Base-by-base conservation (phyloP, 2,329 filamentous ascomycete species). In the Corniculantispora saksenae region DNA sequence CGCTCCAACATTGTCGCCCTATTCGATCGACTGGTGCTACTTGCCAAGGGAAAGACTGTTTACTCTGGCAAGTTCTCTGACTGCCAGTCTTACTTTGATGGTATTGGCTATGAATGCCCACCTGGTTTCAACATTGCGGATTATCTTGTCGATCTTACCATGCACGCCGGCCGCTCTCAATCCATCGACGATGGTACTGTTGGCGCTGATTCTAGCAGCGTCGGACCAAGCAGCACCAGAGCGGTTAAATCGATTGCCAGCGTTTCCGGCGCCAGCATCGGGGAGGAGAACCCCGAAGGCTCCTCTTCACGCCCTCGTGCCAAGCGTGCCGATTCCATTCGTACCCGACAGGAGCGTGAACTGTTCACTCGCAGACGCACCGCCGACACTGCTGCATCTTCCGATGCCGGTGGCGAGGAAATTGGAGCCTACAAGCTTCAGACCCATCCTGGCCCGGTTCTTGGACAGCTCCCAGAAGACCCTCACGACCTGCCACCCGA, bases 81-180 rank as follows among this genome's bases (percentile, higher is more conserved):
- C 69, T 99, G 95, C 74, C 95, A 99, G 76, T 82, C 87, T 23
- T 99, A 97, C 75, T 99, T 99, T 72, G 93, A 97, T 73, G 85
- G 88, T 55, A 89, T 97, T 67, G 96, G 95, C 51, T 99, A 97
- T 76, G 83, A 91, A 57, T 99, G 96, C 73, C 95, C 95, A 13
- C 91, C 94, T 27, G 96, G 96, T 2, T 99, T 98, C 85, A 99
- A 99, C 73, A 98, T 99, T 77, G 95, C 95, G 4, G 95, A 99
- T 76, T 99, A 97, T 74, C 86, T 99, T 6, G 94, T 99, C 35
- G 95, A 99, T 75, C 84, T 99, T 48, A 98, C 95, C 0, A 98
- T 99, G 94, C 95, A 99, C 75, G 94, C 93, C 27, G 87, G 91
- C 66, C 83, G 84, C 53, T 85, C 82, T 23, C 80, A 84, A 8